Conservation (phyloP, 441 rosid species). For the Aquilaria agallochum region DNA sequence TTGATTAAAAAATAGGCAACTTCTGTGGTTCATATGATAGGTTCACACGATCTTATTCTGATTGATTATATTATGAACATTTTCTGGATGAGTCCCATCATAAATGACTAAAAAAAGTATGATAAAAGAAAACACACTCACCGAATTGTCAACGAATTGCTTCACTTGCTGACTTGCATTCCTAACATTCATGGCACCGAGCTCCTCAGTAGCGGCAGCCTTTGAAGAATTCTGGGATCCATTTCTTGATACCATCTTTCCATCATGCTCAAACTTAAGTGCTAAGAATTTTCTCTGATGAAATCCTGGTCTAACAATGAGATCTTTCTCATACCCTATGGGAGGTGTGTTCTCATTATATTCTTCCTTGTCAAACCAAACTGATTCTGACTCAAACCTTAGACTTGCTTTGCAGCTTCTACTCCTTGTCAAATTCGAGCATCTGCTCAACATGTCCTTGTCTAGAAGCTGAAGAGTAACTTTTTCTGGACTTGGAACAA, state of each 20-base stretch:
- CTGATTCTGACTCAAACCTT: constrained; percentile 20
- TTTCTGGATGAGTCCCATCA: too few relatives aligned
- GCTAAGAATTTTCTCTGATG: constrained; percentile 23
- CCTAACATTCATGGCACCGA: constrained; percentile 17
- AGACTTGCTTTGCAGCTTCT: constrained; percentile 63
- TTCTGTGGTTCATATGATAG: too few relatives aligned
- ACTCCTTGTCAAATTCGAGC: constrained; percentile 54
- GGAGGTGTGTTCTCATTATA: constrained; percentile 35
- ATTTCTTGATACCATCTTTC: constrained; percentile 26
- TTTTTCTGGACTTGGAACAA: constrained; percentile 39
- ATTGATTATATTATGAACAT: too few relatives aligned
- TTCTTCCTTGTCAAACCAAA: constrained; percentile 31
- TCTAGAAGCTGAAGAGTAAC: constrained; percentile 35
- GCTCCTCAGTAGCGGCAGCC: constrained; percentile 26
- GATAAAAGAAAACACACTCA: constrained; percentile 25
- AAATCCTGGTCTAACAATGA: constrained; percentile 30
- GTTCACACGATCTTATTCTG: too few relatives aligned
- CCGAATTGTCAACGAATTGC: constrained; percentile 40
- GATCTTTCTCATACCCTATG: constrained; percentile 32
- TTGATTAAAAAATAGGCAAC: background rate
- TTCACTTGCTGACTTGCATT: constrained; percentile 24
- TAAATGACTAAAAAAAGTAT: background rate
- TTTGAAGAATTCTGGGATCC: constrained; percentile 32
- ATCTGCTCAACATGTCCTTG: constrained; percentile 31
- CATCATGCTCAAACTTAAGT: constrained; percentile 27